Base-by-base conservation (phyloP, 2,329 filamentous ascomycete species). In the Ascochyta viciae-villosae region DNA sequence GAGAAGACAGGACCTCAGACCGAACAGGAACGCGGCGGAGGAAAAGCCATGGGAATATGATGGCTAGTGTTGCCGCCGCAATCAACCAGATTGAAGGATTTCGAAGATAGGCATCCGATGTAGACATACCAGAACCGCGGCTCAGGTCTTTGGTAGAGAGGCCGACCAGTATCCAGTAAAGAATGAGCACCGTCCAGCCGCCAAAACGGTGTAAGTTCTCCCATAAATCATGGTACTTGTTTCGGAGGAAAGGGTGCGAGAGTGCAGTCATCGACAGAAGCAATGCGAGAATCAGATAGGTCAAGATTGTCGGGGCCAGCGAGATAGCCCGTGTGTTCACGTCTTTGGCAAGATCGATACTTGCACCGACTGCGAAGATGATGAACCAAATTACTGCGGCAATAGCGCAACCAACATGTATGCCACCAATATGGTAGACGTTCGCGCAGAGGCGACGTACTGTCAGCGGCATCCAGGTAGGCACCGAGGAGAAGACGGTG, bases 21-120 rank as follows among this genome's bases (percentile, higher is more conserved):
- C 83, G 78, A 49, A 94, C 87, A 9, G 80, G 75, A 26, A 91
- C 85, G 62, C 85, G 87, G 51, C 89, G 86, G 16, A 95, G 84
- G 60, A 85, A 83, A 1, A 89, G 70, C 90, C 91, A 96, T 0
- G 91, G 89, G 50, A 89, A 87, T 40, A 89, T 80, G 64, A 94
- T 84, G 61, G 88, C 85, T 41, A 82, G 70, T 1, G 90, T 91
- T 41, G 87, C 86, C 35, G 85, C 73, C 23, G 86, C 67, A n/a
- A 95, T 80, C 62, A 92, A 83, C 89, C 90, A 95, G 70, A 94
- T 84, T 1, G 65, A 61, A 2, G 71, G 65, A 9, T 67, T 68
- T 16, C 50, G 58, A 4, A 68, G 47, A 39, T 67, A 74, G 0
- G 70, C 69, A 31, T 67, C 55, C 77, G 12, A 79, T 78, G 29